These are phyloP conservation scores for Dendrobium chrysotoxum DNA, from an alignment of 106 monocot species.

Conservation along the genomic window DNA sequence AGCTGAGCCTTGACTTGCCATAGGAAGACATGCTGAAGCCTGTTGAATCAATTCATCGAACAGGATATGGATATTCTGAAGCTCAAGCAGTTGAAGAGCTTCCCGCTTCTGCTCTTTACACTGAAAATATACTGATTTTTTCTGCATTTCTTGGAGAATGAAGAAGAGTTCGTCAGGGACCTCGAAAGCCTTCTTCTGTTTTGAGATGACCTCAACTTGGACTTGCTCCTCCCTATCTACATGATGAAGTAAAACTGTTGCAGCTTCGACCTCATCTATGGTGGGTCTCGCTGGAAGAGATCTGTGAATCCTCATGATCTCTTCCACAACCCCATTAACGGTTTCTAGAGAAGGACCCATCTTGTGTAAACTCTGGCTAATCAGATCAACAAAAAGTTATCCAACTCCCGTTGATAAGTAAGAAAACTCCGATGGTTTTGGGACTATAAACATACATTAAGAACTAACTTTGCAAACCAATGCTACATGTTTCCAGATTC, in stretches of 20 bases:
- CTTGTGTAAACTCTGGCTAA: background rate
- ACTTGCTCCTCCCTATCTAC: slow-evolving; percentile 27
- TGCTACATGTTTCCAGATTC: background rate
- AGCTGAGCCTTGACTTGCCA: slow-evolving; percentile 1
- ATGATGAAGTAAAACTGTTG: slow-evolving; percentile 12
- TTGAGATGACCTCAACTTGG: slow-evolving; percentile 22
- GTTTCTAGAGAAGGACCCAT: slow-evolving; percentile 22
- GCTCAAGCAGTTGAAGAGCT: slow-evolving; percentile 25
- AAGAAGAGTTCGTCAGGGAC: slow-evolving; percentile 36
- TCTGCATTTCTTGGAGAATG: slow-evolving; percentile 38
- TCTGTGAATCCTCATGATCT: slow-evolving; percentile 31
- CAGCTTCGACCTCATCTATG: slow-evolving; percentile 31
- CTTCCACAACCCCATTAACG: slow-evolving; percentile 20
- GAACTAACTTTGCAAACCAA: background rate
- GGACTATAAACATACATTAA: background rate
- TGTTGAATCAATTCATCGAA: slow-evolving; percentile 36
- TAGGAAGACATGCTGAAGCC: slow-evolving; percentile 20
- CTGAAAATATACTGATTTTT: slow-evolving; percentile 12
- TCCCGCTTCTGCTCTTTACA: slow-evolving; percentile 36
- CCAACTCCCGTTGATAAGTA: background rate
- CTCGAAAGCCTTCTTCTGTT: slow-evolving; percentile 21
- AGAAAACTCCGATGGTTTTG: background rate
- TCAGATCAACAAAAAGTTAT: background rate
- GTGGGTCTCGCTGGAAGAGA: slow-evolving; percentile 30
- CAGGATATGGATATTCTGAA: slow-evolving; percentile 16